phyloP scores from a whole-genome alignment of 1,284 basidiomycete genomes.

The Moesziomyces sp. region DNA sequence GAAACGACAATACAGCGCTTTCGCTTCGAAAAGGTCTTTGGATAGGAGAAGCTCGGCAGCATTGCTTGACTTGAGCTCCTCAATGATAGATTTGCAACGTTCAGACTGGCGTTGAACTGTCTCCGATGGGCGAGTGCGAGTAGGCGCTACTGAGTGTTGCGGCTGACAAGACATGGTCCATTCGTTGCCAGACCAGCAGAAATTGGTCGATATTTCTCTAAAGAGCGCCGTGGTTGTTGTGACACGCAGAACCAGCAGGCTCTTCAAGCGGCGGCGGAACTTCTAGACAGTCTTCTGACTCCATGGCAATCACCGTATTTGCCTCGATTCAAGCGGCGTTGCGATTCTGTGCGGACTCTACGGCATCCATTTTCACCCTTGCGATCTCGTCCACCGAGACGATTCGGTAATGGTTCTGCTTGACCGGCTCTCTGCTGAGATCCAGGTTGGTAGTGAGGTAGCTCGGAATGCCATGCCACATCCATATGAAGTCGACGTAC shows the following conservation, averaged over 20 bases:
- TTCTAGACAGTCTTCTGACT: neutral
- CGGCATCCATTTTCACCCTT: neutral
- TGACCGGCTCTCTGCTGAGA: neutral
- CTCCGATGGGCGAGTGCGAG: no score
- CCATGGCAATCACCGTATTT: no score
- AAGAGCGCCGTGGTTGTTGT: neutral
- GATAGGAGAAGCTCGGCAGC: no score
- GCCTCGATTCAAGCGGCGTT: neutral
- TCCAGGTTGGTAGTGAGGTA: neutral
- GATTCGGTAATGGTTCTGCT: neutral
- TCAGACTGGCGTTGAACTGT: no score
- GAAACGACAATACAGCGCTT: no score
- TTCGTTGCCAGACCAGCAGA: no score
- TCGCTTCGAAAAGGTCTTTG: no score
- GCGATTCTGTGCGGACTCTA: neutral
- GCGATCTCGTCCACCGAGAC: neutral
- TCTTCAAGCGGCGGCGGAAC: neutral
- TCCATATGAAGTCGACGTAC: neutral
- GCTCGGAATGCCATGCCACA: neutral
- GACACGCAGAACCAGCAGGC: neutral
- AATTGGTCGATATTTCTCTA: no score
- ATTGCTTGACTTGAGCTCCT: no score
- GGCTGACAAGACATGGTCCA: no score
- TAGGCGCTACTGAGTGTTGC: no score
- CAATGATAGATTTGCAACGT: no score